phyloP scores from a whole-genome alignment of 768 basidiomycete species.

The Hericium rajendrae region DNA sequence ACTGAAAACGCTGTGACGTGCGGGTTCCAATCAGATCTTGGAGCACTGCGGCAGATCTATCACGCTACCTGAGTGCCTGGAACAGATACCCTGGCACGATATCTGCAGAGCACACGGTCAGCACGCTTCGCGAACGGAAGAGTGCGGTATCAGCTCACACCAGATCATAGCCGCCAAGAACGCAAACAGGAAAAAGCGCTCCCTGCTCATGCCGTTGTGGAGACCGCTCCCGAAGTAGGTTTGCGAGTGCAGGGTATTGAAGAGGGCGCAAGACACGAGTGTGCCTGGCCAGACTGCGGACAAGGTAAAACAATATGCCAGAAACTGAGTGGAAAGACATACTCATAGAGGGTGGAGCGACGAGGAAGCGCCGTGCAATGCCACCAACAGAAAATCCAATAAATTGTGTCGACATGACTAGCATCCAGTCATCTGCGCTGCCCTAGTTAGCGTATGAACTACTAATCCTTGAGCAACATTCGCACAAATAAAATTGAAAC shows the following conservation, averaged over 20 bases:
- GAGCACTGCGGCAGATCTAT: neutral
- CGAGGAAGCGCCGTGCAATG: slow-evolving; percentile 64
- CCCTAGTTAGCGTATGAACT: too few species aligned
- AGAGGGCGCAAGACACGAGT: slow-evolving; percentile 60
- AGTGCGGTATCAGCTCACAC: slow-evolving; percentile 29
- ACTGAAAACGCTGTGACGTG: slow-evolving; percentile 18
- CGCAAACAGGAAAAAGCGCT: slow-evolving; percentile 63
- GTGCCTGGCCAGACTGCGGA: slow-evolving; percentile 57
- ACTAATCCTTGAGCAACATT: neutral
- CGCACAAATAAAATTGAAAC: slow-evolving; percentile 40
- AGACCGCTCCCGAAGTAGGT: slow-evolving; percentile 53
- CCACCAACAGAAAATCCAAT: slow-evolving; percentile 81
- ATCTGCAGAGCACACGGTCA: slow-evolving; percentile 16
- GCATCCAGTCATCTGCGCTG: slow-evolving; percentile 61
- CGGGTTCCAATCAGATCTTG: neutral
- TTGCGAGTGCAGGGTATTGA: slow-evolving; percentile 69
- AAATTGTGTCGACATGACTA: slow-evolving; percentile 69
- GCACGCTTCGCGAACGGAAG: too few species aligned
- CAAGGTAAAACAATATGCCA: neutral
- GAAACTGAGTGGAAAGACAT: neutral
- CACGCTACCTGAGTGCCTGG: slow-evolving; percentile 7
- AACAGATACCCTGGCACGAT: slow-evolving; percentile 38
- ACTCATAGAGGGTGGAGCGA: slow-evolving; percentile 42
- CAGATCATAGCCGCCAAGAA: slow-evolving; percentile 47
- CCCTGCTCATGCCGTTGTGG: slow-evolving; percentile 55